phyloP scores from a whole-genome alignment of 2,329 filamentous ascomycete genomes.

The Macroventuria anomochaeta region DNA sequence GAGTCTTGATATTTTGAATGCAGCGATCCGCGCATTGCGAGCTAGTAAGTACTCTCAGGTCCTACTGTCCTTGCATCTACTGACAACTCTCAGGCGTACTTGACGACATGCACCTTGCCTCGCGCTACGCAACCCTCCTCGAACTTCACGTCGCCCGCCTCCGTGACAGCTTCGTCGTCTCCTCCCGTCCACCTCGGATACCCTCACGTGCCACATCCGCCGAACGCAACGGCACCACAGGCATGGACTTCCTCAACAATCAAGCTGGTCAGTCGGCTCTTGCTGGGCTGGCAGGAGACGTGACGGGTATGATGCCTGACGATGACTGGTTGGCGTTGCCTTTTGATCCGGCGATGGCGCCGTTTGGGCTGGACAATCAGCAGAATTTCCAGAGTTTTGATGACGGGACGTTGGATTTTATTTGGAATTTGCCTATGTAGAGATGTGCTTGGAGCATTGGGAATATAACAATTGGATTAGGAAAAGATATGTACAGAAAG shows the following conservation, averaged over 20 bases:
- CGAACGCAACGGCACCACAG: conserved; percentile 40
- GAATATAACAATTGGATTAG: no score
- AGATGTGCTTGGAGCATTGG: no score
- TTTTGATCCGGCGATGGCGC: conserved; percentile 50
- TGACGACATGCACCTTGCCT: conserved; percentile 61
- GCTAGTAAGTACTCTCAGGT: conserved; percentile 40
- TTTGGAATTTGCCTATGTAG: conserved; percentile 49
- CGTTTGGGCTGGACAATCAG: conserved; percentile 44
- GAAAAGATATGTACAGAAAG: no score
- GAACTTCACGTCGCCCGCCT: conserved; percentile 51
- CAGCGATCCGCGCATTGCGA: conserved; percentile 56
- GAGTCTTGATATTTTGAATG: conserved; percentile 57
- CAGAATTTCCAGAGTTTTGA: conserved; percentile 49
- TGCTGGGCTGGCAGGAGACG: conserved; percentile 44
- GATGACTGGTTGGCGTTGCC: conserved; percentile 50
- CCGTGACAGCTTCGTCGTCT: conserved; percentile 47
- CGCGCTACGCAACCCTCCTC: conserved; percentile 58
- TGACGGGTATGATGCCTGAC: conserved; percentile 44
- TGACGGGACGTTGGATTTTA: conserved; percentile 48
- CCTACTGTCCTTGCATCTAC: background rate
- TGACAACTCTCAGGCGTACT: conserved; percentile 45
- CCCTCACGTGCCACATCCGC: conserved; percentile 40
- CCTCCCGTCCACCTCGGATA: conserved; percentile 45
- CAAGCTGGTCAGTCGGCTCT: conserved; percentile 46
- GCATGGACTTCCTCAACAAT: conserved; percentile 48